Conservation (phyloP, 2,329 filamentous ascomycete genomes). For the Xylariaceae sp. region DNA sequence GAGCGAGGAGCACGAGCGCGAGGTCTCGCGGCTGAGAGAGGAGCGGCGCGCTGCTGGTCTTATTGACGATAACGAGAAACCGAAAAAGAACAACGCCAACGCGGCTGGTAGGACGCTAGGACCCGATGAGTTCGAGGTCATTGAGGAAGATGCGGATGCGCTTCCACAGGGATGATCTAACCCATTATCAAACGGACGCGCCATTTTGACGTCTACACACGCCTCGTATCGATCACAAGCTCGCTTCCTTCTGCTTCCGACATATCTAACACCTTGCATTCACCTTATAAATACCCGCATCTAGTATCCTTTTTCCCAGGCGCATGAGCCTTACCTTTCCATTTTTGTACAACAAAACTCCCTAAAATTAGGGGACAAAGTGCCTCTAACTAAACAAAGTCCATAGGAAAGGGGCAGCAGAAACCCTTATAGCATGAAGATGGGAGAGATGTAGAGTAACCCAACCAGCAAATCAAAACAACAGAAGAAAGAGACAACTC, state of each 20-base stretch:
- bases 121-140: conserved; percentile 10
- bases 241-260: too few species aligned
- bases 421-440: background rate
- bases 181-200: background rate
- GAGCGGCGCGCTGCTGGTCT: conserved; percentile 34
- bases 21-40: conserved; percentile 41
- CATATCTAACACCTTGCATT: too few species aligned
- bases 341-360: too few species aligned
- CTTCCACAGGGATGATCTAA: conserved; percentile 3
- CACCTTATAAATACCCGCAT: too few species aligned
- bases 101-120: conserved; percentile 11
- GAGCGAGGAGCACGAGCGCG: conserved; percentile 41
- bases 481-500: background rate
- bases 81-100: conserved; percentile 32
- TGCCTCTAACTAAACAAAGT: too few species aligned
- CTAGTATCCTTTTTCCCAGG: too few species aligned
- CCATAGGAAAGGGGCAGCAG: too few species aligned
- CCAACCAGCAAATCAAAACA: background rate
- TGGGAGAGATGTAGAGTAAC: background rate
- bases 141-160: conserved; percentile 18
- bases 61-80: conserved; percentile 38
- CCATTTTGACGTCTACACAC: conserved; percentile 1
- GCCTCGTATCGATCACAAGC: background rate
- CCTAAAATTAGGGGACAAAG: too few species aligned
- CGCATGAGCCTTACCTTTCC: too few species aligned